Base-by-base conservation (phyloP, 2,329 filamentous ascomycete species). In the Hymenoscyphus repandus region DNA sequence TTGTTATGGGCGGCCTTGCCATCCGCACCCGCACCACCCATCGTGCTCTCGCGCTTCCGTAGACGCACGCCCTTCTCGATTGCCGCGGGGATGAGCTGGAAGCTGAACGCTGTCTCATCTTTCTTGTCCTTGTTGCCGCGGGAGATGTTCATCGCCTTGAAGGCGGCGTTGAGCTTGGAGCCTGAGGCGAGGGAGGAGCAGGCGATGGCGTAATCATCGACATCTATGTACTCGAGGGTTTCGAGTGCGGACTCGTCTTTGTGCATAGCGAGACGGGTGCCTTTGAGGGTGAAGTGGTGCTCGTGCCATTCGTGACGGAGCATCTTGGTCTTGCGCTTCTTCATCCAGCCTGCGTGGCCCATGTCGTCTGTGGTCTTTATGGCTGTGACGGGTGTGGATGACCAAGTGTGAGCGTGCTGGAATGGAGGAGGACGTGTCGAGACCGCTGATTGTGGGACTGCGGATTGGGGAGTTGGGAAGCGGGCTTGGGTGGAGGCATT, bases 271-370 rank as follows among this genome's bases (percentile, higher is more conserved):
- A 89, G 76, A 27, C 81, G 79, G 22, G 83, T 88, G 52, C 86
- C 86, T 62, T 84, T 83, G 56, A 96, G 84, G 22, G 88, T 90
- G 68, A 93, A 95, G 73, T 92, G 93, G 60, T 90, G 86, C 67
- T 95, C 88, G 64, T 90, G 83, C 91, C 91, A 96, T 72, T 96
- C 91, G 68, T 95, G 88, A 39, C 90, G 88, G 54, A 96, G 80
- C 74, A 96, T 83, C 64, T 83, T 84, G 32, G 86, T 95, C 73
- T 90, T 90, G 65, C 92, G 88, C 76, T 95, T 96, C 76, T 90
- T 91, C 83, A 99, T 95, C 69, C 85, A 90, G 1, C 93, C 93
- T 45, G 88, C 81, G 69, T 91, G 88, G 32, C 81, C 80, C 56
- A 86, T 70, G 50, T 82, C 80, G 47, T 76, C 72, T 45, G 54